phyloP scores from a whole-genome alignment of 768 basidiomycete genomes.

The Mycena kentingensis region DNA sequence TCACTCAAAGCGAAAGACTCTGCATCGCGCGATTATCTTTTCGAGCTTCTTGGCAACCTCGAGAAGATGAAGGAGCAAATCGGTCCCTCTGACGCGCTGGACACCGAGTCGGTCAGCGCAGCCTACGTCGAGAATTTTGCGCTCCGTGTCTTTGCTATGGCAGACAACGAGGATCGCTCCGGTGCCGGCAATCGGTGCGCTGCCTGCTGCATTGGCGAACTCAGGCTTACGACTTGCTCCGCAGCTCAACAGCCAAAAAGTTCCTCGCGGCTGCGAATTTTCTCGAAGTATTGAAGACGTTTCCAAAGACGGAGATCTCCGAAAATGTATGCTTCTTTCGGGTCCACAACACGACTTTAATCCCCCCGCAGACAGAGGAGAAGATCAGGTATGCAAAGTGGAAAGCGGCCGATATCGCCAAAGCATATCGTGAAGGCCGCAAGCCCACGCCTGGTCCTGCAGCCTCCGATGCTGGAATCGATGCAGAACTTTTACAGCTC shows the following conservation, averaged over 20 bases:
- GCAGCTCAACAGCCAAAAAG: slow-evolving; percentile 87
- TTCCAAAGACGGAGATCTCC: slow-evolving; percentile 59
- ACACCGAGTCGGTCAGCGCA: slow-evolving; percentile 77
- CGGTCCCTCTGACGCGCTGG: slow-evolving; percentile 75
- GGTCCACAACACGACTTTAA: slow-evolving; percentile 3
- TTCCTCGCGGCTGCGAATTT: slow-evolving; percentile 95
- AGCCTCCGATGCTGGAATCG: slow-evolving; percentile 38
- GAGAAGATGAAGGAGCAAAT: slow-evolving; percentile 82
- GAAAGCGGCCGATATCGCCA: slow-evolving; percentile 95
- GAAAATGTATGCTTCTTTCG: slow-evolving; percentile 50
- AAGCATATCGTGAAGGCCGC: slow-evolving; percentile 92
- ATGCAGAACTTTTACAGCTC: slow-evolving; percentile 25
- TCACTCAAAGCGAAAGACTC: slow-evolving; percentile 66
- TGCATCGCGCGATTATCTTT: slow-evolving; percentile 66
- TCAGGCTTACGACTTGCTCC: slow-evolving; percentile 11
- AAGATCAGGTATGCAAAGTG: slow-evolving; percentile 95
- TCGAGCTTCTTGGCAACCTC: slow-evolving; percentile 72
- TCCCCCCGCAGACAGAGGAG: slow-evolving; percentile 62
- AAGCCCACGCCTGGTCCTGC: slow-evolving; percentile 81
- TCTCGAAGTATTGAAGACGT: slow-evolving; percentile 82
- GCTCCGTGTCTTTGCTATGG: slow-evolving; percentile 79
- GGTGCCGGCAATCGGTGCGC: slow-evolving; percentile 74
- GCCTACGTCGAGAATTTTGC: slow-evolving; percentile 97
- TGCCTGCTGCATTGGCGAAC: not conserved
- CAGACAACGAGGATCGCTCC: slow-evolving; percentile 88